phyloP scores from a whole-genome alignment of 305 asterid genomes.

The Fraxinus paxiana region DNA sequence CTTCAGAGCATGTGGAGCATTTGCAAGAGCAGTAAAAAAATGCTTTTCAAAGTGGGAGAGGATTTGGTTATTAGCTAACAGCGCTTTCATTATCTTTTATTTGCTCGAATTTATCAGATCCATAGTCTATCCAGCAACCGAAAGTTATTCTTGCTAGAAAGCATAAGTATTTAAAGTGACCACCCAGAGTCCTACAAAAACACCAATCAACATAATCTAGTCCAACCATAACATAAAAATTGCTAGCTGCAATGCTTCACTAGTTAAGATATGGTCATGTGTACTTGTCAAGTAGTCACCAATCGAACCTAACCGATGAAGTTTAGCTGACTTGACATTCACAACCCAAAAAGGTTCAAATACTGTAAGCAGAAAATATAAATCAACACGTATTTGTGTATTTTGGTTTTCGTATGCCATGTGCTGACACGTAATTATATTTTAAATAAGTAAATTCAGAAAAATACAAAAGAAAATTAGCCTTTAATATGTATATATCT shows the following conservation, averaged over 20 bases:
- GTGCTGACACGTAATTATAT: neutral
- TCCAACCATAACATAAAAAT: neutral
- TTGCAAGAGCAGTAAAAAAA: neutral
- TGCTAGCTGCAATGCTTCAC: neutral
- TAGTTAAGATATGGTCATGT: neutral
- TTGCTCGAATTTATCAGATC: neutral
- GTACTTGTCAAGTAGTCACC: neutral
- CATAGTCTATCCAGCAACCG: neutral
- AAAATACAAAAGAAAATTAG: neutral
- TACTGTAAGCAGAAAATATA: neutral
- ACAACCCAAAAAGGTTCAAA: neutral
- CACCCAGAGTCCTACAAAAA: neutral
- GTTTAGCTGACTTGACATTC: neutral
- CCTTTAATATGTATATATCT: constrained; percentile 13
- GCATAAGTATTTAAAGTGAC: neutral
- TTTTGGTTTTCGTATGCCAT: neutral
- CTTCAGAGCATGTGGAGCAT: neutral
- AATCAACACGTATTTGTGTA: neutral
- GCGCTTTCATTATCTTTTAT: neutral
- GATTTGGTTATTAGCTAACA: neutral
- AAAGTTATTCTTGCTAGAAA: neutral
- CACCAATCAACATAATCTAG: neutral
- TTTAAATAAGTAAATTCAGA: neutral
- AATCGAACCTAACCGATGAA: neutral
- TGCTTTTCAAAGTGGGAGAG: neutral